A percentile compares a stretch with the other conserved stretches of the same genome.
phyloP scores from a whole-genome alignment of 106 monocot species.

The Phalaenopsis equestris region DNA sequence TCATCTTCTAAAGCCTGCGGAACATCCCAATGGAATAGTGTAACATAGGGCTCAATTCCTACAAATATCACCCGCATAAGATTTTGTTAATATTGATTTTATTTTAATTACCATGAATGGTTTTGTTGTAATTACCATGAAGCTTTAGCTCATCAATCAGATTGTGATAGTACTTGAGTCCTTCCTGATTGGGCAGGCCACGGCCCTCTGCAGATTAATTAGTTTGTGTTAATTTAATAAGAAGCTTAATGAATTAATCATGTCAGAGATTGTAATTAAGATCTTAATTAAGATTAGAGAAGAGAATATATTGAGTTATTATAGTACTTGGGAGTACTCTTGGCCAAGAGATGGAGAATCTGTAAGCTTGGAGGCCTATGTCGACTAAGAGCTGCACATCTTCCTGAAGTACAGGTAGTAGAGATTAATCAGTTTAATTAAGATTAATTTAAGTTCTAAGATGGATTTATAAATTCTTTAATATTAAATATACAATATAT shows the following conservation, averaged over 20 bases:
- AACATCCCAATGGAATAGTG: conserved; percentile 32
- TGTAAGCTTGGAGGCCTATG: conserved; percentile 12
- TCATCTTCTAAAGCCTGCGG: conserved; percentile 28
- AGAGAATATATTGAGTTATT: too few species aligned
- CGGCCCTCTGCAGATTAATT: neutral
- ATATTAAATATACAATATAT: too few species aligned
- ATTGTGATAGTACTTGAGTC: conserved; percentile 13
- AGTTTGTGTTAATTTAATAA: neutral
- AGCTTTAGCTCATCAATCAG: neutral
- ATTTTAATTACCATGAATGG: neutral
- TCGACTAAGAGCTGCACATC: conserved; percentile 9
- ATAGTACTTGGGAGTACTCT: conserved; percentile 20
- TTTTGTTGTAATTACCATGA: neutral
- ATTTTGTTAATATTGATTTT: neutral
- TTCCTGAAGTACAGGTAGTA: neutral
- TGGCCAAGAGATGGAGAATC: conserved; percentile 25
- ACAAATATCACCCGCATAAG: neutral
- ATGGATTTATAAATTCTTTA: too few species aligned
- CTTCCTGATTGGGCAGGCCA: conserved; percentile 1
- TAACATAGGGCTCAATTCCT: conserved; percentile 25
- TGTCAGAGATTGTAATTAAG: too few species aligned
- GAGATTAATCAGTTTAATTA: too few species aligned
- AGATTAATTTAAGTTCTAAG: too few species aligned
- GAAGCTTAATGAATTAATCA: neutral
- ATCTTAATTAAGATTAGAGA: too few species aligned